phyloP scores from a whole-genome alignment of 2,329 filamentous ascomycete genomes.

The Sporothrix curviconia region DNA sequence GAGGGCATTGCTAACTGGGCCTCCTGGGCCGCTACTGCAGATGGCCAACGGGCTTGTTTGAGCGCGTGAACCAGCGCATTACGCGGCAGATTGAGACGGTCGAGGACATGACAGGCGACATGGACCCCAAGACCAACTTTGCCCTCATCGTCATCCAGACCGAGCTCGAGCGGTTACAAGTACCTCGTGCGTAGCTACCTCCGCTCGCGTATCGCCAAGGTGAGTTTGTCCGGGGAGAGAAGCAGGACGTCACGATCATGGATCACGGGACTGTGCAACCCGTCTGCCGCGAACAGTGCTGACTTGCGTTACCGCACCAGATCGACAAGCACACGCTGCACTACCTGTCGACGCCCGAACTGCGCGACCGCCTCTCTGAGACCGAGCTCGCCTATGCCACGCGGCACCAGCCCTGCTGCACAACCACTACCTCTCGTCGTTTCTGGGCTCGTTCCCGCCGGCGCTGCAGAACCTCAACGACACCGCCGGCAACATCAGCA shows the following conservation, averaged over 20 bases:
- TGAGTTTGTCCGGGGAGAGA: slow-evolving; percentile 33
- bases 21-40: slow-evolving; percentile 28
- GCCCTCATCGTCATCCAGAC: slow-evolving; percentile 92
- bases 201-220: slow-evolving; percentile 81
- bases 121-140: slow-evolving; percentile 89
- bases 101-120: slow-evolving; percentile 63
- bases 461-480: slow-evolving; percentile 82
- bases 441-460: slow-evolving; percentile 73
- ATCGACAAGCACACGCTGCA: slow-evolving; percentile 72
- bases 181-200: slow-evolving; percentile 81
- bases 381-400: slow-evolving; percentile 77
- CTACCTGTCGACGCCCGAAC: slow-evolving; percentile 53
- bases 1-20: background rate
- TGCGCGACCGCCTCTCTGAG: slow-evolving; percentile 60
- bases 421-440: slow-evolving; percentile 77
- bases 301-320: too few species aligned
- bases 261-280: too few species aligned
- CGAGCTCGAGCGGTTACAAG: slow-evolving; percentile 88
- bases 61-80: slow-evolving; percentile 65
- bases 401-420: slow-evolving; percentile 78
- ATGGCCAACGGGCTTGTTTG: slow-evolving; percentile 68
- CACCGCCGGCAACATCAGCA: slow-evolving; percentile 78
- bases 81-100: slow-evolving; percentile 34
- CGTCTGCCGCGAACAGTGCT: too few species aligned
- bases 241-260: too few species aligned